Evolutionary conservation across 1,284 basidiomycete genomes (phyloP).

Genomic region (Ganoderma sinense): DNA sequence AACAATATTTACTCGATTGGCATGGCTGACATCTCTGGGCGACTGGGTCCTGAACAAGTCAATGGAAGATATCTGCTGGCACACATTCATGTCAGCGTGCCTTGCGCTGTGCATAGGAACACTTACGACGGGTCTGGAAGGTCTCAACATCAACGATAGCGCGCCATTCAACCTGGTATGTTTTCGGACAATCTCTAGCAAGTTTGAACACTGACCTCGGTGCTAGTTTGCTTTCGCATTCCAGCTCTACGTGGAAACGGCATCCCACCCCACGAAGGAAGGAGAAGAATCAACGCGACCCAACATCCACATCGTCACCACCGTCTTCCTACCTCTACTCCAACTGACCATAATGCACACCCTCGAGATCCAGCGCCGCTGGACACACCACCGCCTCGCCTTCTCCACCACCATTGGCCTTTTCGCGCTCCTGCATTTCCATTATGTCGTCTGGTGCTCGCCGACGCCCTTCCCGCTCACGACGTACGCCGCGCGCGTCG

Average conservation of each 20-base stretch:
- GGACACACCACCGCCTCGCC: slow-evolving; percentile 67
- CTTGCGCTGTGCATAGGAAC: slow-evolving; percentile 68
- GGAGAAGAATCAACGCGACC: slow-evolving; percentile 62
- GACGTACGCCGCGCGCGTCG: slow-evolving; percentile 74
- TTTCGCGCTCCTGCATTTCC: slow-evolving; percentile 70
- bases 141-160: slow-evolving; percentile 55
- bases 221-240: slow-evolving; percentile 76
- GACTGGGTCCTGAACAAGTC: slow-evolving; percentile 56
- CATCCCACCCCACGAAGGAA: slow-evolving; percentile 62
- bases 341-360: slow-evolving; percentile 70
- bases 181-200: slow-evolving; percentile 1
- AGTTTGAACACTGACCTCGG: background rate
- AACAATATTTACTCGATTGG: slow-evolving; percentile 45
- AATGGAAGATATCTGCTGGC: slow-evolving; percentile 75
- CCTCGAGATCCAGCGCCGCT: slow-evolving; percentile 65
- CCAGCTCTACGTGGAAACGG: slow-evolving; percentile 74
- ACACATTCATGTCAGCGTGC: slow-evolving; percentile 72
- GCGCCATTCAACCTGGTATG: slow-evolving; percentile 72
- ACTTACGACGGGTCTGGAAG: slow-evolving; percentile 71
- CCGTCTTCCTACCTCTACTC: slow-evolving; percentile 71
- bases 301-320: slow-evolving; percentile 71
- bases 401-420: slow-evolving; percentile 69
- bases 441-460: slow-evolving; percentile 61
- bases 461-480: slow-evolving; percentile 66
- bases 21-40: slow-evolving; percentile 46